These are phyloP conservation scores for Anisodus tanguticus DNA, from an alignment of 257 asterid genomes.

Conservation along the genomic window DNA sequence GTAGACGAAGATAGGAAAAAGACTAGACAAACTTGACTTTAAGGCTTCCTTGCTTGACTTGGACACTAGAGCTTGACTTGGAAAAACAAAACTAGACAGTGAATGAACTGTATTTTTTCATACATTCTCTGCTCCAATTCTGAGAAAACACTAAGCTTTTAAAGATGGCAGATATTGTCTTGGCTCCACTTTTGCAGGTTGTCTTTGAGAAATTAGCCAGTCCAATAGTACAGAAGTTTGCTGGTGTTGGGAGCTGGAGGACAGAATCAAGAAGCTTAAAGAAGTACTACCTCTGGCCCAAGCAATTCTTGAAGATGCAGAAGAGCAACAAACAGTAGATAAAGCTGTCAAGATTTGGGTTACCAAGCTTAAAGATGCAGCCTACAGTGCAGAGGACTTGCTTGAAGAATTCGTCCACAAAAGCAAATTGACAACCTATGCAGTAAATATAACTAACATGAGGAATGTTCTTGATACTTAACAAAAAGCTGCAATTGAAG, in stretches of 20 bases:
- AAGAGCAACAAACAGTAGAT: constrained; percentile 33
- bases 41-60: not conserved
- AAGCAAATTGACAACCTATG: not conserved
- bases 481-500: constrained; percentile 27
- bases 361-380: constrained; percentile 29
- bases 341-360: constrained; percentile 32
- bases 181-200: constrained; percentile 38
- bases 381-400: constrained; percentile 33
- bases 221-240: constrained; percentile 30
- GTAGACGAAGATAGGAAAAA: not conserved
- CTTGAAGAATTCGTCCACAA: constrained; percentile 29
- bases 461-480: constrained; percentile 29
- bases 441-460: not conserved
- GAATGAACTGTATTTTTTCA: not conserved
- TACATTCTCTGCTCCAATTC: not conserved
- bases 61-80: not conserved
- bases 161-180: constrained; percentile 36
- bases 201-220: constrained; percentile 36
- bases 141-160: not conserved
- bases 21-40: not conserved
- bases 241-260: constrained; percentile 24
- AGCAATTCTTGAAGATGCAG: constrained; percentile 34
- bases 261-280: constrained; percentile 29
- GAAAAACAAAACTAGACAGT: not conserved
- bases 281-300: constrained; percentile 28